Conservation (phyloP, 192 early-diverging fungal genomes). For the Backusella parvicylindrica region DNA sequence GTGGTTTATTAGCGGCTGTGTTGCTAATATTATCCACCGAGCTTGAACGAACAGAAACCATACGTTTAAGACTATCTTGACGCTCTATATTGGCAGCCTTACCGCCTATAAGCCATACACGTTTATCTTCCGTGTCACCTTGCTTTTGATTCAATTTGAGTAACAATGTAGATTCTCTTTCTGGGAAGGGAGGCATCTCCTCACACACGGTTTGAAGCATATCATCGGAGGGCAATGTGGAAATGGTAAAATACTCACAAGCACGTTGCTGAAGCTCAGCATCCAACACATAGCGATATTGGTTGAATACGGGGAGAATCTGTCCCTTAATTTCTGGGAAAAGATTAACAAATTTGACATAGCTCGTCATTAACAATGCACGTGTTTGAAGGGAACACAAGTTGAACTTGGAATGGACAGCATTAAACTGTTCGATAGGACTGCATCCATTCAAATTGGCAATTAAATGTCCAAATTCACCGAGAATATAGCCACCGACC, state of each 20-base stretch:
- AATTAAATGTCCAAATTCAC: slow-evolving; percentile 97
- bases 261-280: slow-evolving; percentile 97
- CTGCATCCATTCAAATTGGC: slow-evolving; percentile 80
- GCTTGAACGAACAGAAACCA: slow-evolving; percentile 23
- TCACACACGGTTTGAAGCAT: slow-evolving; percentile 92
- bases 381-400: slow-evolving; percentile 76
- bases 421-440: slow-evolving; percentile 93
- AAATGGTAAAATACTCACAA: slow-evolving; percentile 91
- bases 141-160: slow-evolving; percentile 80
- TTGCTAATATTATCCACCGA: not conserved
- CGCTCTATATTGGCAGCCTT: slow-evolving; percentile 73
- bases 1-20: not conserved
- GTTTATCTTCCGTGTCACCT: slow-evolving; percentile 90
- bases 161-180: slow-evolving; percentile 88
- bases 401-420: slow-evolving; percentile 88
- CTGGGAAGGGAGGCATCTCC: slow-evolving; percentile 98
- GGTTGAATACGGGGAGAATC: slow-evolving; percentile 81
- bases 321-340: slow-evolving; percentile 97
- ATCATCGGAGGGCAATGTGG: slow-evolving; percentile 79
- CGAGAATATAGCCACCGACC: slow-evolving; percentile 94
- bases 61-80: slow-evolving; percentile 38
- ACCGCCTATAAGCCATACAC: slow-evolving; percentile 92
- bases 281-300: slow-evolving; percentile 86
- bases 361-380: slow-evolving; percentile 85
- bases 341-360: slow-evolving; percentile 94